These are phyloP conservation scores for Sphaerulina vaccinii DNA, from an alignment of 2,329 filamentous ascomycete species.

Conservation along the genomic window DNA sequence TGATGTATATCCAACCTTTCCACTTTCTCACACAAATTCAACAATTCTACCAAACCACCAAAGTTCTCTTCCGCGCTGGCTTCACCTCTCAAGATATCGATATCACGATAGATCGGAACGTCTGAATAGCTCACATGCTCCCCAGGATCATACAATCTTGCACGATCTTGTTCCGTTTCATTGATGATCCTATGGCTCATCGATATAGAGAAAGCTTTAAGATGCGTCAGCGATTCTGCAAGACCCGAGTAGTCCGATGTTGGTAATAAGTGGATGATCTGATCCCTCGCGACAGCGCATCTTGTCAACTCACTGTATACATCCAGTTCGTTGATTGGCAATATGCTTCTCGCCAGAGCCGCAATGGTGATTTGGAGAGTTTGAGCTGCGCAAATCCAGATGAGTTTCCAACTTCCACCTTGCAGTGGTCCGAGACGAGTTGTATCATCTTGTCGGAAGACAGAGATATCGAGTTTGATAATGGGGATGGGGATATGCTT, in stretches of 20 bases:
- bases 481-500: not conserved
- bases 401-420: conserved; percentile 2
- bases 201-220: conserved; percentile 9
- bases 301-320: conserved; percentile 5
- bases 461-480: not conserved
- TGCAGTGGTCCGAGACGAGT: not conserved
- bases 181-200: not conserved
- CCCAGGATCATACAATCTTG: not conserved
- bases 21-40: conserved; percentile 10
- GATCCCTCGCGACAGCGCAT: conserved; percentile 3
- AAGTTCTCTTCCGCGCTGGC: conserved; percentile 14
- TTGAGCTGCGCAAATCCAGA: conserved; percentile 3
- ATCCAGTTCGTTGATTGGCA: conserved; percentile 7
- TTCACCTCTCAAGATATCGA: conserved; percentile 9
- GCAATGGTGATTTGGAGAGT: not conserved
- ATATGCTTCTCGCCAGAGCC: not conserved
- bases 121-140: not conserved
- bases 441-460: conserved; percentile 3
- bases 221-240: not conserved
- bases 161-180: not conserved
- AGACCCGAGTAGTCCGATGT: not conserved
- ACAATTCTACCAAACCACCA: conserved; percentile 3
- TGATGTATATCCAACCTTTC: conserved; percentile 14
- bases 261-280: not conserved
- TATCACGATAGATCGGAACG: not conserved